A percentile compares a stretch with the other conserved stretches of the same genome.
phyloP scores from a whole-genome alignment of 768 basidiomycete species.

The Rhodosporidiobolus sp. region DNA sequence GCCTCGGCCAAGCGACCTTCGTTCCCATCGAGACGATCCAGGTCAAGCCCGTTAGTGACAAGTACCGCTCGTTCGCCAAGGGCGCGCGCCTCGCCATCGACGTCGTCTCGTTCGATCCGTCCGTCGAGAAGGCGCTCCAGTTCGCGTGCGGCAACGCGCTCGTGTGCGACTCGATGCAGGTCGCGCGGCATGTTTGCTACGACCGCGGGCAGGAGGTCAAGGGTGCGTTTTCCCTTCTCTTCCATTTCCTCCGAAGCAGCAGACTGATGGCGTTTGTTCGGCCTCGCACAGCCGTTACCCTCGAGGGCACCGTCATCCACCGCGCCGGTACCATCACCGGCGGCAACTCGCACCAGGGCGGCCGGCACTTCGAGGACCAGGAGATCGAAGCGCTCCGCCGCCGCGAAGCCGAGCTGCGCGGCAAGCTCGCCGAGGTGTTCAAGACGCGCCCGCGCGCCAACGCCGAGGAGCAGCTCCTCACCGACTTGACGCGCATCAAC shows the following conservation, averaged over 20 bases:
- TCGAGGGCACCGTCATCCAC: conserved; percentile 95
- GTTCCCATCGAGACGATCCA: conserved; percentile 98
- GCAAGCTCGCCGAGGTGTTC: conserved; percentile 74
- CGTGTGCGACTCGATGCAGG: conserved; percentile 92
- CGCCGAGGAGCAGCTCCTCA: conserved; percentile 69
- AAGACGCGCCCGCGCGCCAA: conserved; percentile 80
- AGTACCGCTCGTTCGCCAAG: conserved; percentile 85
- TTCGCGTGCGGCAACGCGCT: conserved; percentile 93
- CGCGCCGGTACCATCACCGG: conserved; percentile 97
- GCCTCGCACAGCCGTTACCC: conserved; percentile 65
- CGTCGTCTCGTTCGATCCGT: conserved; percentile 74
- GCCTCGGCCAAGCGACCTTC: conserved; percentile 93
- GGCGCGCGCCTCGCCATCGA: conserved; percentile 82
- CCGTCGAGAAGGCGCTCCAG: conserved; percentile 88
- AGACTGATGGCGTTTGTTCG: background rate
- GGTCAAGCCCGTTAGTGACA: conserved; percentile 88
- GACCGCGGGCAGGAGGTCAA: conserved; percentile 96
- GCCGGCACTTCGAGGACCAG: conserved; percentile 77
- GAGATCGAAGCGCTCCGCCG: conserved; percentile 73
- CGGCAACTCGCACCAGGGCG: conserved; percentile 56
- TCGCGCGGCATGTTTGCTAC: conserved; percentile 84
- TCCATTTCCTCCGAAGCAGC: background rate
- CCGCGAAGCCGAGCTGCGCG: conserved; percentile 65
- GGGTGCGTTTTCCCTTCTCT: conserved; percentile 57
- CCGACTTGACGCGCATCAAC: conserved; percentile 75